phyloP scores from a whole-genome alignment of 2,329 filamentous ascomycete species.

The Paecilomyces sp. region DNA sequence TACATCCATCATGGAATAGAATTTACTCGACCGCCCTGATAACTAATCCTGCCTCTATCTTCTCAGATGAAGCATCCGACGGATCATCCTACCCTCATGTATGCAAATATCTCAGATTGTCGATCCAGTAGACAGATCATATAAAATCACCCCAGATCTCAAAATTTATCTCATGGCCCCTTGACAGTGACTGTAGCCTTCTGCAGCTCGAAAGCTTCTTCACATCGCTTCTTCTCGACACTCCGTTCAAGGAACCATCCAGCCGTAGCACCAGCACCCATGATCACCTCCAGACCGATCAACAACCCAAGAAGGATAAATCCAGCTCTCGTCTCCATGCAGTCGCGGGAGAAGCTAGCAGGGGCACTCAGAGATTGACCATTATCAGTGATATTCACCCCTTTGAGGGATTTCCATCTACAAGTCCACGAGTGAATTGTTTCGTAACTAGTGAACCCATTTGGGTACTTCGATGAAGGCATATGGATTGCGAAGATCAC shows the following conservation, averaged over 20 bases:
- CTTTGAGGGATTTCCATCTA: constrained; percentile 25
- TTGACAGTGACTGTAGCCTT: constrained; percentile 20
- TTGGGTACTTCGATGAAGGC: constrained; percentile 20
- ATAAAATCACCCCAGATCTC: background rate
- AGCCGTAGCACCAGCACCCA: constrained; percentile 22
- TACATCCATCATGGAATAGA: background rate
- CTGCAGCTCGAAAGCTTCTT: constrained; percentile 16
- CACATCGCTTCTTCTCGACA: constrained; percentile 20
- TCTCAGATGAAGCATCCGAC: background rate
- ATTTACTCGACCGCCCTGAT: background rate
- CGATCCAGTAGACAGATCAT: background rate
- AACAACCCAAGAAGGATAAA: constrained; percentile 28
- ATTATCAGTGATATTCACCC: constrained; percentile 6
- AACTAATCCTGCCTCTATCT: background rate
- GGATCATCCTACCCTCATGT: background rate
- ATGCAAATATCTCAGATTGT: background rate
- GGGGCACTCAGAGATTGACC: constrained; percentile 18
- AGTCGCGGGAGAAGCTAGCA: constrained; percentile 30
- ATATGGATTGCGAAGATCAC: constrained; percentile 27
- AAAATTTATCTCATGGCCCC: background rate
- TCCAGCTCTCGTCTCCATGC: constrained; percentile 26
- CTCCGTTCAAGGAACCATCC: constrained; percentile 24
- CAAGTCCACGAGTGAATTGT: constrained; percentile 37
- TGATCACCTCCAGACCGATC: constrained; percentile 26
- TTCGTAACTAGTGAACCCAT: constrained; percentile 23